Evolutionary conservation across 1,284 basidiomycete genomes (phyloP), one percentile per base, ranked within the genome.

Genomic region (Sporisorium scitamineum): DNA sequence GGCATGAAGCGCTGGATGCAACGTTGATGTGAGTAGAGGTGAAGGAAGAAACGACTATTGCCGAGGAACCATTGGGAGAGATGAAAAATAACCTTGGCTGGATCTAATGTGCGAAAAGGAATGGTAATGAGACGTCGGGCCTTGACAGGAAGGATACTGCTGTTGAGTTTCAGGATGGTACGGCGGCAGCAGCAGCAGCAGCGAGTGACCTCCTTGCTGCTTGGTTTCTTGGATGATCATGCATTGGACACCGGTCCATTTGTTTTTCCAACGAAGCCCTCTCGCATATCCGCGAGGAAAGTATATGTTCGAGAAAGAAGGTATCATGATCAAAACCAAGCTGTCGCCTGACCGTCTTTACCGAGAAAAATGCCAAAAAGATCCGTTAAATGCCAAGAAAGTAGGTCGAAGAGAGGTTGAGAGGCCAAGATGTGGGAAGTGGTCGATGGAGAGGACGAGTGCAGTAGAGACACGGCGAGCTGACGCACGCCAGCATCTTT

Each of bases 281-380:
- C 74, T 76, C 74, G 70, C 74, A 65, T 76, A 65, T 70, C 74
- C 70, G 74, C 74, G 74, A 76, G 74, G 74, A 76, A 54, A 56
- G 5, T 54, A 27, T 50, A 58, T 55, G 57, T 51, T 54, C 32
- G 51, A 62, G 56, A 52, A 41, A 59, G 44, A 55, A 42, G n/a
- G 16, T 18, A 42, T 32, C 63, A 66, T 66, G 63, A 71, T 66
- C 59, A 52, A 54, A 54, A 58, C 69, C 41, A 56, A 62, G 55
- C 62, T 26, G 13, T 59, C 53, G 54, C 69, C 52, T 63, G 62
- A 71, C 69, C 69, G 69, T 62, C 69, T 34, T 45, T 59, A 58
- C 62, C 63, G 55, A 52, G 59, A 54, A 29, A 34, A 14, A 37
- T 32, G 31, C 42, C 48, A 39, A 34, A 29, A 24, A 60, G 60